Evolutionary conservation across 371 early-diverging fungal species (phyloP).

Genomic region (Mortierella sp.): DNA sequence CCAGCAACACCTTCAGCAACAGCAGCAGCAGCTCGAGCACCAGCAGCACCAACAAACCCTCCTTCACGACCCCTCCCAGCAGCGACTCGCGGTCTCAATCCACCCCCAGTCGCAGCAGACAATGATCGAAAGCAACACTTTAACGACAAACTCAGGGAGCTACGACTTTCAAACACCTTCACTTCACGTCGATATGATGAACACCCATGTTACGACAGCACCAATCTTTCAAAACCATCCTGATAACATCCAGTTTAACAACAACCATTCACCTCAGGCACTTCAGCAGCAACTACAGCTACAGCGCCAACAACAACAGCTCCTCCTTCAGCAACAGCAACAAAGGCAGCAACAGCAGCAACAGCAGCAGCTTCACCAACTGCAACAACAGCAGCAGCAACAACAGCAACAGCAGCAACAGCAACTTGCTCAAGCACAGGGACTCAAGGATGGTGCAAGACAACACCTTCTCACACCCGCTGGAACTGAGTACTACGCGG

Average conservation of each 20-base stretch:
- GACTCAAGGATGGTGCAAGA: constrained; percentile 21
- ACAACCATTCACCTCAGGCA: neutral
- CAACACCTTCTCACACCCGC: constrained; percentile 37
- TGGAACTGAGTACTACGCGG: constrained; percentile 36
- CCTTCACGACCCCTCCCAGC: constrained; percentile 30
- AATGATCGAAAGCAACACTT: constrained; percentile 9
- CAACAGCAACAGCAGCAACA: constrained; percentile 21
- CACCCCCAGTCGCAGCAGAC: constrained; percentile 16
- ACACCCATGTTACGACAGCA: constrained; percentile 32
- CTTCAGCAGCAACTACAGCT: constrained; percentile 33
- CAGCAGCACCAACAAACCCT: constrained; percentile 25
- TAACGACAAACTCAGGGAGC: constrained; percentile 1
- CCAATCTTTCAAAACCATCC: constrained; percentile 43
- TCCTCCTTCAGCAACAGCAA: constrained; percentile 20
- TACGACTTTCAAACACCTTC: constrained; percentile 18
- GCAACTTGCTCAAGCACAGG: constrained; percentile 11
- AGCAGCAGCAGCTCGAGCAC: constrained; percentile 27
- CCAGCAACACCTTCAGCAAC: constrained; percentile 43
- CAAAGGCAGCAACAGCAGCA: constrained; percentile 43
- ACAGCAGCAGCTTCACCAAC: constrained; percentile 28
- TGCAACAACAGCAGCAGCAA: constrained; percentile 11
- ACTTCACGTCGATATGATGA: constrained; percentile 16
- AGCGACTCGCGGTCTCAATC: constrained; percentile 3
- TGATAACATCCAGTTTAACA: constrained; percentile 5
- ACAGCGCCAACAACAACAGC: constrained; percentile 25